Base-by-base conservation (phyloP, 1,284 basidiomycete species). In the Ceratobasidium theobromae region DNA sequence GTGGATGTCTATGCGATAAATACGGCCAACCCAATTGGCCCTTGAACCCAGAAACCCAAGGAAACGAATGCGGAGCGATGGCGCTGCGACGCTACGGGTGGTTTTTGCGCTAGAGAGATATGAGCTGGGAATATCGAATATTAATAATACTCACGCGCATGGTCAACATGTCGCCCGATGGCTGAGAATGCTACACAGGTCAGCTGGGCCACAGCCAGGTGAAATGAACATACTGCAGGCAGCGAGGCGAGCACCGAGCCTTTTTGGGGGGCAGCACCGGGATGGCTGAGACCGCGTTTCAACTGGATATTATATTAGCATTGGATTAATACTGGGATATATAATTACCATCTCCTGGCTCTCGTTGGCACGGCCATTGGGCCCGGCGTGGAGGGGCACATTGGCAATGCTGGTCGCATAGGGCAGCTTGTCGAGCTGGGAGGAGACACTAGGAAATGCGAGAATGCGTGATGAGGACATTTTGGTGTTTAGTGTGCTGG, bases 371-470 rank as follows among this genome's bases (percentile, higher is more conserved):
- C 53, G 62, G 32, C 54, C 67, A 28, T 49, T 35, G 35, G 67
- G 67, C 25, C 40, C 57, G n/a, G 58, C 51, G 30, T 69, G 68
- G 40, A 69, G 52, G 18, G 68, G 60, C 16, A 69, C 55, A 8
- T 66, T 66, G 55, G n/a, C 41, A 6, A 69, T 53, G 35, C 27
- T 67, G 49, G 65, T 69, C 30, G 54, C 55, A 28, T 67, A 60
- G 33, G 55, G 68, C 21, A 69, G 57, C 45, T 60, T 40, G 55
- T 65, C 45, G 5, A 69, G 55, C 30, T 45, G 53, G 35, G 48
- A 52, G 40, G 65, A 48, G 38, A 69, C 65, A 45, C 54, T 62
- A 40, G 68, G 68, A 51, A 62, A 67, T 8, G 68, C 65, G 30
- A 67, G 30, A 45, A 69, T 57, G 33, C 32, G 66, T 27, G 65